Evolutionary conservation across 257 asterid species (phyloP), one percentile per base, ranked within the genome.

Genomic region (Solanum megistacrolobum): DNA sequence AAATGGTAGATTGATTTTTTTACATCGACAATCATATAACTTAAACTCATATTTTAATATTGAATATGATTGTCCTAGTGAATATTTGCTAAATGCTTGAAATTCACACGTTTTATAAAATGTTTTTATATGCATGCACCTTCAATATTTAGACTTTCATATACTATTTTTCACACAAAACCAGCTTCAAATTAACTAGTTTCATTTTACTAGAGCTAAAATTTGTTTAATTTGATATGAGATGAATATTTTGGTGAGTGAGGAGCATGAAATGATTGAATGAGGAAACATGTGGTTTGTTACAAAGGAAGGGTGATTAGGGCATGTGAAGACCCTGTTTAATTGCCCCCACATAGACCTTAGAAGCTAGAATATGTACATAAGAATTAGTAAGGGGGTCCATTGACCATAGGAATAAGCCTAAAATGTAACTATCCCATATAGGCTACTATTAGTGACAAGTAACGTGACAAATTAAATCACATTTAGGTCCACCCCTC

Each of bases 271-370:
- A 34, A 60, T 85, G 89, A 90, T 89, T 87, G 86, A 68, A 55
- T 21, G 62, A 86, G 87, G 91, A 82, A 48, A 82, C 94, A 92
- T 94, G 94, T 92, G 95, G 88, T 71, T 73, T 88, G 88, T 58
- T 71, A 55, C 36, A 72, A 83, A 60, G 68, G 85, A 88, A 60
- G 88, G 82, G 88, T 84, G 86, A 88, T 88, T 88, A 84, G 88
- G 72, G 85, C 90, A 88, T 76, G 96, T 94, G 96, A 91, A 73
- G 81, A 72, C 38, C 85, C 78, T 88, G 89, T 85, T 91, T 83
- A 87, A 84, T 58, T 75, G 90, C 72, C 91, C 93, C 95, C 93
- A 91, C 93, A 79, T 41, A 36, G 46, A 20, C 82, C 86, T 62
- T 23, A 35, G 21, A 69, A 48, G 62, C 13, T 23, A 27, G 43